A percentile compares a stretch with the other conserved stretches of the same genome.
Evolutionary conservation across 495 filamentous ascomycete species (phyloP).

Genomic region (Aspergillus ellipticus): DNA sequence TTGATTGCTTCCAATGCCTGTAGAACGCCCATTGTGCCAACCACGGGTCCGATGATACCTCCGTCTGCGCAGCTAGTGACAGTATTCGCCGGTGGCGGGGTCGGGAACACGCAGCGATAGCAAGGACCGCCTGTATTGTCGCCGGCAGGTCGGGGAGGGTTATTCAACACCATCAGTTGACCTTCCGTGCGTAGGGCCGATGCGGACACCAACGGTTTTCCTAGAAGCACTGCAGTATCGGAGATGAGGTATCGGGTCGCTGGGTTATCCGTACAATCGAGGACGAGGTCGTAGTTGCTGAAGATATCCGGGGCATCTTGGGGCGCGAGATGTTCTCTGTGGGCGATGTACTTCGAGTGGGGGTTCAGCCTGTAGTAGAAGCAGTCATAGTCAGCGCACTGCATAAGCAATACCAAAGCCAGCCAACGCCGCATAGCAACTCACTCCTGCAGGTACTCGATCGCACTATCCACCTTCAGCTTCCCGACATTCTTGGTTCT

Average conservation of each 20-base stretch:
- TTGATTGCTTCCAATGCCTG: slow-evolving; percentile 91
- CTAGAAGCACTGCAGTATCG: slow-evolving; percentile 74
- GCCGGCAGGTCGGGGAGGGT: slow-evolving; percentile 46
- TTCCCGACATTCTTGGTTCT: slow-evolving; percentile 65
- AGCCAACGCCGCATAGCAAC: slow-evolving; percentile 7
- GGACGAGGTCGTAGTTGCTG: slow-evolving; percentile 69
- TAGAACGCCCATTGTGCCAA: slow-evolving; percentile 89
- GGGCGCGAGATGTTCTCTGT: slow-evolving; percentile 59
- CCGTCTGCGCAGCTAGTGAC: slow-evolving; percentile 85
- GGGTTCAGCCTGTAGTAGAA: slow-evolving; percentile 58
- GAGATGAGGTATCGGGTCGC: slow-evolving; percentile 90
- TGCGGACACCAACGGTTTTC: slow-evolving; percentile 81
- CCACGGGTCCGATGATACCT: slow-evolving; percentile 86
- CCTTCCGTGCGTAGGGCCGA: slow-evolving; percentile 84
- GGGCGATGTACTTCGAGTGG: slow-evolving; percentile 54
- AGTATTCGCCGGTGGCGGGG: slow-evolving; percentile 74
- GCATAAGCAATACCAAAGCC: neutral
- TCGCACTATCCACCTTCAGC: slow-evolving; percentile 77
- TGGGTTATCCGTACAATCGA: slow-evolving; percentile 94
- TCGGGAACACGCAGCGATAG: slow-evolving; percentile 90
- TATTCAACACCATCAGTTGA: slow-evolving; percentile 77
- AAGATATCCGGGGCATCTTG: slow-evolving; percentile 63
- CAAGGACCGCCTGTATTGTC: slow-evolving; percentile 64
- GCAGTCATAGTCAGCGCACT: slow-evolving; percentile 2
- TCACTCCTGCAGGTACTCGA: slow-evolving; percentile 61